Evolutionary conservation across 805 yeast species (phyloP).

Genomic region (Babjeviella inositovora): DNA sequence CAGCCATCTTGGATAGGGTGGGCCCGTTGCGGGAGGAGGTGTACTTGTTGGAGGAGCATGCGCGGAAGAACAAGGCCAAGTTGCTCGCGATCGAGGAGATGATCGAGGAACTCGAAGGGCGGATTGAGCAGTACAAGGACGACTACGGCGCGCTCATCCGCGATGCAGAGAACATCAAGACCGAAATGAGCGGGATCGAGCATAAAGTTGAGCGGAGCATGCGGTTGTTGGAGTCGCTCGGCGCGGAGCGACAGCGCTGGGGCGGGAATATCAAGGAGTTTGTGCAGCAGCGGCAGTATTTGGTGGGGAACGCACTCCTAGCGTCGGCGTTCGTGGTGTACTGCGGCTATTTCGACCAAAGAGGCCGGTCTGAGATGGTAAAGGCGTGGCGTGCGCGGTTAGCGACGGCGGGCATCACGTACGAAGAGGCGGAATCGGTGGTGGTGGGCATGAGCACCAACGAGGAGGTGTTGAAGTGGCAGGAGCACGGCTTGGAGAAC

Average conservation of each 20-base stretch:
- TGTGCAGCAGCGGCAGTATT: slow-evolving; percentile 18
- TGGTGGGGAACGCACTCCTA: slow-evolving; percentile 54
- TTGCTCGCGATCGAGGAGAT: slow-evolving; percentile 65
- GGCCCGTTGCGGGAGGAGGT: slow-evolving; percentile 67
- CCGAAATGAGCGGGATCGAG: slow-evolving; percentile 51
- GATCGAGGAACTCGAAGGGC: slow-evolving; percentile 57
- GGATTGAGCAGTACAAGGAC: slow-evolving; percentile 51
- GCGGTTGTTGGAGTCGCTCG: slow-evolving; percentile 42
- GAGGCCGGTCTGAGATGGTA: slow-evolving; percentile 17
- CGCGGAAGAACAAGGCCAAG: slow-evolving; percentile 49
- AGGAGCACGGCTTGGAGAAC: slow-evolving; percentile 28
- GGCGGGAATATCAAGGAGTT: slow-evolving; percentile 34
- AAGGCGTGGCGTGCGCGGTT: slow-evolving; percentile 19
- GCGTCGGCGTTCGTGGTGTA: slow-evolving; percentile 47
- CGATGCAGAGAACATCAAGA: slow-evolving; percentile 60
- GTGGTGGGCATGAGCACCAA: slow-evolving; percentile 20
- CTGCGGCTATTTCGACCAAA: slow-evolving; percentile 41
- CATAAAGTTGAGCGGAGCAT: slow-evolving; percentile 46
- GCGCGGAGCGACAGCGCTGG: slow-evolving; percentile 67
- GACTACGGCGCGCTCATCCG: slow-evolving; percentile 63
- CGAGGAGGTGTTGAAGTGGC: slow-evolving; percentile 32
- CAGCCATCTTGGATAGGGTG: slow-evolving; percentile 50
- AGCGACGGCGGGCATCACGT: slow-evolving; percentile 14
- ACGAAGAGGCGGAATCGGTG: slow-evolving; percentile 15
- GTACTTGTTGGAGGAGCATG: slow-evolving; percentile 34